These are phyloP conservation scores for Alopecurus myosuroides DNA, from an alignment of 176 grass and related monocot genomes.

Conservation along the genomic window DNA sequence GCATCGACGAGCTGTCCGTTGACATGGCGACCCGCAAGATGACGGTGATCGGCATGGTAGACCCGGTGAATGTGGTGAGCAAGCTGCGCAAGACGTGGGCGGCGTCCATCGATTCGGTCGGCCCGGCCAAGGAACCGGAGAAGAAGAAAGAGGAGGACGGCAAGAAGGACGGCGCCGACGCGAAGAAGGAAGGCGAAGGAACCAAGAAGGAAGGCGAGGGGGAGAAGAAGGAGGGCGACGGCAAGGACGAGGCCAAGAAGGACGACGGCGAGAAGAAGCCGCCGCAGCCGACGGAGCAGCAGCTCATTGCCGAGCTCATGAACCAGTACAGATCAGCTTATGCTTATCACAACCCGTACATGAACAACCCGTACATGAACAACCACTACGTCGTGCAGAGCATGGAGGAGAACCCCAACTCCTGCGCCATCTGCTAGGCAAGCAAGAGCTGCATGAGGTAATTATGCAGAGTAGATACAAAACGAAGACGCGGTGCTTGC, in stretches of 20 bases:
- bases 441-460: background rate
- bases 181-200: conserved; percentile 17
- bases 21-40: conserved; percentile 71
- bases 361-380: conserved; percentile 21
- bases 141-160: conserved; percentile 2
- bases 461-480: background rate
- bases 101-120: conserved; percentile 46
- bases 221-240: background rate
- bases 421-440: conserved; percentile 62
- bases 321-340: conserved; percentile 39
- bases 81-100: conserved; percentile 75
- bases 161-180: conserved; percentile 31
- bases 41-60: conserved; percentile 70
- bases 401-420: conserved; percentile 87
- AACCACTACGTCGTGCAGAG: conserved; percentile 59
- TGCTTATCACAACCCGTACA: conserved; percentile 20
- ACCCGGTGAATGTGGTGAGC: conserved; percentile 71
- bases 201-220: conserved; percentile 20
- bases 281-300: conserved; percentile 24
- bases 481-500: background rate
- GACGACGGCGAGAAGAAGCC: conserved; percentile 26
- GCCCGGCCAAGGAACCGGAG: conserved; percentile 74
- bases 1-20: conserved; percentile 66
- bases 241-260: conserved; percentile 18
- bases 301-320: conserved; percentile 46